These are phyloP conservation scores for Clonostachys solani DNA, from an alignment of 2,329 filamentous ascomycete genomes.

Conservation along the genomic window DNA sequence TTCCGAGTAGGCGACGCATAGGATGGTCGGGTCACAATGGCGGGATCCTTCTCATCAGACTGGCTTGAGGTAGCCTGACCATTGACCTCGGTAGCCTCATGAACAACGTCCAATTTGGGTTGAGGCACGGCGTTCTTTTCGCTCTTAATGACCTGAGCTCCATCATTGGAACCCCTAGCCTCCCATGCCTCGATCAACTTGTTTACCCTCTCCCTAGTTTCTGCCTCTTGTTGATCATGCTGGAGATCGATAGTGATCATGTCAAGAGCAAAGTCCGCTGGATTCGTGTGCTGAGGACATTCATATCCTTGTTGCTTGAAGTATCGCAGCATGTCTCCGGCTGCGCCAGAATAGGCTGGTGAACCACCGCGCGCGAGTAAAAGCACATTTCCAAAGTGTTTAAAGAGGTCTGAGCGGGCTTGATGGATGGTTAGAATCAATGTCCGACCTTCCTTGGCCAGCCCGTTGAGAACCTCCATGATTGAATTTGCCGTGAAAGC, in stretches of 20 bases:
- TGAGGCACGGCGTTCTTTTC: too few species aligned
- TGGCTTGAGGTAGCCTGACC: not conserved
- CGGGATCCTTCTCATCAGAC: not conserved
- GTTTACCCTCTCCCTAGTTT: slow-evolving; percentile 58
- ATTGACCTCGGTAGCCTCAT: not conserved
- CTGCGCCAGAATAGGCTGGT: slow-evolving; percentile 63
- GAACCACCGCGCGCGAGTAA: slow-evolving; percentile 67
- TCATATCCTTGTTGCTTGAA: slow-evolving; percentile 56
- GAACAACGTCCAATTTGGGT: not conserved
- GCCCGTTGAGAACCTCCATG: slow-evolving; percentile 65
- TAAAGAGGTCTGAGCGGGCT: slow-evolving; percentile 68
- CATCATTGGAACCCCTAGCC: not conserved
- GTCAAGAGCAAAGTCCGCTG: slow-evolving; percentile 74
- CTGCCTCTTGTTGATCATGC: slow-evolving; percentile 55
- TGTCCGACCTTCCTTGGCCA: slow-evolving; percentile 70
- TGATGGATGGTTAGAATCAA: slow-evolving; percentile 77
- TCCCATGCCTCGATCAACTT: slow-evolving; percentile 58
- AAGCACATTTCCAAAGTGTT: slow-evolving; percentile 66
- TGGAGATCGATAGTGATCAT: slow-evolving; percentile 74
- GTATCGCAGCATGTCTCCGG: slow-evolving; percentile 60
- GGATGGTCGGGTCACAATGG: slow-evolving; percentile 1
- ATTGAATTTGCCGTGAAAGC: slow-evolving; percentile 76
- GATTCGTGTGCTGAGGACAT: slow-evolving; percentile 68
- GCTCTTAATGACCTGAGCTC: not conserved
- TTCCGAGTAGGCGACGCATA: slow-evolving; percentile 23